Evolutionary conservation across 1,139 yeast genomes (phyloP).

Genomic region (Yamadazyma sp.): DNA sequence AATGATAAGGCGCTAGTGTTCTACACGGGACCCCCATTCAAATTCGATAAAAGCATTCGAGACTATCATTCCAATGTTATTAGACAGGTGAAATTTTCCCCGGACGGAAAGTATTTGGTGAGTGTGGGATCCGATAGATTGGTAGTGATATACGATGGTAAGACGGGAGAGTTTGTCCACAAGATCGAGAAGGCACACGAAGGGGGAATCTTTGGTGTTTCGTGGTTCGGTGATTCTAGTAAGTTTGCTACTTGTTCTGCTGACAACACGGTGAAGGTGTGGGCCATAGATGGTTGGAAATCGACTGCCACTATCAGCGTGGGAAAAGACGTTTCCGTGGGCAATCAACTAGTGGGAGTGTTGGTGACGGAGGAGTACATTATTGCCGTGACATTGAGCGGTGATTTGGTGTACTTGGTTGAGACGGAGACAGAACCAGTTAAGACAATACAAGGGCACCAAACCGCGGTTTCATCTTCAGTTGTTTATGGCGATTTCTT

Average conservation of each 20-base stretch:
- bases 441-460: slow-evolving; percentile 69
- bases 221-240: slow-evolving; percentile 65
- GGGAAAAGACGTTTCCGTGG: slow-evolving; percentile 34
- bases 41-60: slow-evolving; percentile 70
- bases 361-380: slow-evolving; percentile 61
- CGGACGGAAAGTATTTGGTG: slow-evolving; percentile 70
- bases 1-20: slow-evolving; percentile 87
- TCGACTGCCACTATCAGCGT: slow-evolving; percentile 42
- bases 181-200: slow-evolving; percentile 59
- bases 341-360: slow-evolving; percentile 80
- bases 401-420: slow-evolving; percentile 65
- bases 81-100: slow-evolving; percentile 79
- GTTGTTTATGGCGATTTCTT: slow-evolving; percentile 26
- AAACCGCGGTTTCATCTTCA: slow-evolving; percentile 65
- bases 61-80: slow-evolving; percentile 77
- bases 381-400: slow-evolving; percentile 69
- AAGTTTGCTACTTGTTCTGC: slow-evolving; percentile 81
- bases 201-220: slow-evolving; percentile 78
- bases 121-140: slow-evolving; percentile 85
- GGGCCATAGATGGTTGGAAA: slow-evolving; percentile 42
- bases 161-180: slow-evolving; percentile 71
- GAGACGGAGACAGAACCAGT: slow-evolving; percentile 25
- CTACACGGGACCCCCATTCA: slow-evolving; percentile 91
- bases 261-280: slow-evolving; percentile 69
- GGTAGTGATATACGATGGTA: slow-evolving; percentile 81